A percentile compares a stretch with the other conserved stretches of the same genome.
These are phyloP conservation scores for Penicillium thymicola DNA, from an alignment of 2,329 filamentous ascomycete species.

Conservation along the genomic window DNA sequence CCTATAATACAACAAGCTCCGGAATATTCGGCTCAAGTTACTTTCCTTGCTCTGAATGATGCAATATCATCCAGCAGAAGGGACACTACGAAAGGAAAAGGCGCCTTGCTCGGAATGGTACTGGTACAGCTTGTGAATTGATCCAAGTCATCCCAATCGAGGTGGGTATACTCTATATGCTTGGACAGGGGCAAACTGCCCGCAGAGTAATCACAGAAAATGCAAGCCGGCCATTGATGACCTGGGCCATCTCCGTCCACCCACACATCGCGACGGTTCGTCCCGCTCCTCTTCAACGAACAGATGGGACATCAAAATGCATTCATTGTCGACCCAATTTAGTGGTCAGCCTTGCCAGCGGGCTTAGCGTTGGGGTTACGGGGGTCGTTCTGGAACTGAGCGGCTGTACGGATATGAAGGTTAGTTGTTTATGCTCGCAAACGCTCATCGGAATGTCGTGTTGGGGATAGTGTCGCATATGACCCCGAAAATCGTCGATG, in stretches of 20 bases:
- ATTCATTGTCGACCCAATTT: constrained; percentile 23
- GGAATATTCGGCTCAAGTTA: background rate
- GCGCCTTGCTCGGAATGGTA: constrained; percentile 16
- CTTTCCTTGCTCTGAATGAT: background rate
- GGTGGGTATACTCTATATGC: constrained; percentile 38
- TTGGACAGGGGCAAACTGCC: constrained; percentile 37
- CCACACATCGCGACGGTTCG: constrained; percentile 13
- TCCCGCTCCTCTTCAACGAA: constrained; percentile 11
- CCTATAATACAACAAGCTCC: background rate
- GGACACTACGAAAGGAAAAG: background rate
- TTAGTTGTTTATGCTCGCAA: constrained; percentile 19
- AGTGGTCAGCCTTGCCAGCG: constrained; percentile 33
- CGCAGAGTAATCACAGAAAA: constrained; percentile 25
- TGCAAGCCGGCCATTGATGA: constrained; percentile 21
- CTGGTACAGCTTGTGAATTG: constrained; percentile 41
- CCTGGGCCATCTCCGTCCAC: constrained; percentile 19
- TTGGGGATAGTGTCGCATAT: background rate
- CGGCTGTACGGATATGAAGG: constrained; percentile 54
- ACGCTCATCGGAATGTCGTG: constrained; percentile 5
- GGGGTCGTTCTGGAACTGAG: constrained; percentile 96
- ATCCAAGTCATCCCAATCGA: constrained; percentile 30
- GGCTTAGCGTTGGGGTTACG: constrained; percentile 60
- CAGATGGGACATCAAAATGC: constrained; percentile 17
- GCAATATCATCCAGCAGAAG: background rate
- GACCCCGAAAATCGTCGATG: background rate